These are phyloP conservation scores for Myxozyma neglecta DNA, from an alignment of 805 yeast species.

Conservation along the genomic window DNA sequence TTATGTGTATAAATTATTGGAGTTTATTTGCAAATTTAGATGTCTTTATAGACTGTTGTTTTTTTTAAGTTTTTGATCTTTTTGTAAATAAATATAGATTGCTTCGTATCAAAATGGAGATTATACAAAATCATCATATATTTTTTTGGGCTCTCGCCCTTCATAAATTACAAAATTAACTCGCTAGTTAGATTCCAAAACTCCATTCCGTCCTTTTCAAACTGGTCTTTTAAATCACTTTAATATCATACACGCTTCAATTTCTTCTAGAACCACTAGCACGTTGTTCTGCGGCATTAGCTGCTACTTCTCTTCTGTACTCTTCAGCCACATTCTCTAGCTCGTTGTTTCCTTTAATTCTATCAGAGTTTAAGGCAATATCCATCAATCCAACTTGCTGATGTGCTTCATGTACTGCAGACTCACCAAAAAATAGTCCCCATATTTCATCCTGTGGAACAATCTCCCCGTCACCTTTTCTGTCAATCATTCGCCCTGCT, in stretches of 20 bases:
- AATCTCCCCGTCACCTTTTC: constrained; percentile 56
- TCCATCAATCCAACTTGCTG: constrained; percentile 7
- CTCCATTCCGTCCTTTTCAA: too few species aligned
- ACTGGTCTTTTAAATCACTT: too few species aligned
- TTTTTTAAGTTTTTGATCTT: too few species aligned
- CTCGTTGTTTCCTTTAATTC: neutral
- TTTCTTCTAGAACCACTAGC: constrained; percentile 1
- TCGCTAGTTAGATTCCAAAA: too few species aligned
- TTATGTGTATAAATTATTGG: too few species aligned
- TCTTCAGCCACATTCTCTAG: constrained; percentile 4
- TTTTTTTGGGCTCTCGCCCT: too few species aligned
- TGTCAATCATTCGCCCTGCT: constrained; percentile 51
- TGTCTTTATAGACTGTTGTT: too few species aligned
- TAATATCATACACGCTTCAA: neutral
- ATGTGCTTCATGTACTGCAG: constrained; percentile 10
- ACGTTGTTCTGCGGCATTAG: constrained; percentile 24
- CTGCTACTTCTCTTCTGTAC: constrained; percentile 13
- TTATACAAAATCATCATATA: too few species aligned
- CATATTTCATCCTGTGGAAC: constrained; percentile 61
- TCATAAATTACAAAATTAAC: too few species aligned
- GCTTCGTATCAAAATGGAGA: too few species aligned
- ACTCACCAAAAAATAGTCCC: constrained; percentile 54
- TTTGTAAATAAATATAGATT: too few species aligned
- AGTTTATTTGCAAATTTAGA: too few species aligned
- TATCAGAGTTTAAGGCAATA: constrained; percentile 8